Percentiles rank a stretch among this genome's conserved stretches.
These are phyloP conservation scores for Nigrograna mackinnonii DNA, from an alignment of 2,329 filamentous ascomycete species.

Conservation along the genomic window DNA sequence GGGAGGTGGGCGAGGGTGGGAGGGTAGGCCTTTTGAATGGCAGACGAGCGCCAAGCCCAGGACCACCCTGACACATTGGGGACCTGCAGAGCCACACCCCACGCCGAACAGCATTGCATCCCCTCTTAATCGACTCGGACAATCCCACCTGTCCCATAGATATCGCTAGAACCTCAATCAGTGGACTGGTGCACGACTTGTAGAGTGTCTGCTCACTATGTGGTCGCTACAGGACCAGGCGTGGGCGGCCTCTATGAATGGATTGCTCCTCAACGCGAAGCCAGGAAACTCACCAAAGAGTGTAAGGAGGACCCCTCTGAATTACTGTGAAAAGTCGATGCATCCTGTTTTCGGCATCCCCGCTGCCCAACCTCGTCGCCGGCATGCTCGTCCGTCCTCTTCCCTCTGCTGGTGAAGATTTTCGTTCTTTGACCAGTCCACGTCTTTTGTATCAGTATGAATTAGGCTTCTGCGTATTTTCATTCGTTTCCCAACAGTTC, in stretches of 20 bases:
- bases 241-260: slow-evolving; percentile 19
- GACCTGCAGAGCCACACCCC: slow-evolving; percentile 9
- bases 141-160: background rate
- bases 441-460: background rate
- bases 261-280: slow-evolving; percentile 6
- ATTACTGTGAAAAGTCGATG: slow-evolving; percentile 8
- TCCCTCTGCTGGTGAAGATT: background rate
- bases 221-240: slow-evolving; percentile 6
- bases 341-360: slow-evolving; percentile 13
- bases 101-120: slow-evolving; percentile 3
- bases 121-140: slow-evolving; percentile 4
- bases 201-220: slow-evolving; percentile 6
- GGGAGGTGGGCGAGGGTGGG: slow-evolving; percentile 10
- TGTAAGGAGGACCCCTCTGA: background rate
- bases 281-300: background rate
- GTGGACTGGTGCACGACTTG: slow-evolving; percentile 9
- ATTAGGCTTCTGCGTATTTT: background rate
- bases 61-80: slow-evolving; percentile 11
- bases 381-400: background rate
- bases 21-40: slow-evolving; percentile 17
- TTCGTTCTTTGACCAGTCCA: background rate
- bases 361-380: slow-evolving; percentile 7
- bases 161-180: slow-evolving; percentile 1
- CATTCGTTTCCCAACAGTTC: background rate
- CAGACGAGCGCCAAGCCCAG: slow-evolving; percentile 17